A percentile compares a stretch with the other conserved stretches of the same genome.
phyloP scores from a whole-genome alignment of 169 alveolate species.

The Plasmodium vinckei region DNA sequence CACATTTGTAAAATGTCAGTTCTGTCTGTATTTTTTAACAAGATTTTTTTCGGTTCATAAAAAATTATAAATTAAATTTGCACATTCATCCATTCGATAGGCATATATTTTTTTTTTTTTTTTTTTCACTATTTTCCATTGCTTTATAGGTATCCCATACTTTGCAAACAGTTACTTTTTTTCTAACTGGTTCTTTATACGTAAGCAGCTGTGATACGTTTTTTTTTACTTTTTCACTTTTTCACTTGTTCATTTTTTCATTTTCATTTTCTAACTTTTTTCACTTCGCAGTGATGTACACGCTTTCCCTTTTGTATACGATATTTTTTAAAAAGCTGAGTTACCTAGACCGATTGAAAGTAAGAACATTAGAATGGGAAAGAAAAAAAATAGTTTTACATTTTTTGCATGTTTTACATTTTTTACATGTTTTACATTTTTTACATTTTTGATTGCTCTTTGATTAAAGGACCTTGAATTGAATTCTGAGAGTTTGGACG shows the following conservation, averaged over 20 bases:
- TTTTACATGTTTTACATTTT: neutral
- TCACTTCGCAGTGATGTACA: slow-evolving; percentile 30
- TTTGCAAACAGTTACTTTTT: slow-evolving; percentile 68
- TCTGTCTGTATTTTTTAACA: slow-evolving; percentile 50
- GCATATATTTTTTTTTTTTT: neutral
- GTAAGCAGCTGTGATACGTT: too few species aligned
- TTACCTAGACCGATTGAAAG: slow-evolving; percentile 43
- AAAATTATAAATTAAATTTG: neutral
- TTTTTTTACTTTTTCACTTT: too few species aligned
- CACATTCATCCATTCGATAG: neutral
- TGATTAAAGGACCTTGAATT: slow-evolving; percentile 17
- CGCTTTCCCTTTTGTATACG: slow-evolving; percentile 36
- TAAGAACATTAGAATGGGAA: neutral
- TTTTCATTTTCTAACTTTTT: neutral
- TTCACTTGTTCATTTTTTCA: neutral
- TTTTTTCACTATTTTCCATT: neutral
- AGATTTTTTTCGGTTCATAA: slow-evolving; percentile 45
- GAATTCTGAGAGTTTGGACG: slow-evolving; percentile 32
- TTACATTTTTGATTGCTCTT: neutral
- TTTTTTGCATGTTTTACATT: neutral
- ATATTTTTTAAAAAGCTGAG: slow-evolving; percentile 49
- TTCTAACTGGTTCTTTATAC: slow-evolving; percentile 50
- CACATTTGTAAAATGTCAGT: slow-evolving; percentile 62
- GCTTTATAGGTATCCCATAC: slow-evolving; percentile 34
- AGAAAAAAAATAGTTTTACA: neutral